Conservation (phyloP, 371 early-diverging fungal species). For the Batrachochytrium dendrobatidis region DNA sequence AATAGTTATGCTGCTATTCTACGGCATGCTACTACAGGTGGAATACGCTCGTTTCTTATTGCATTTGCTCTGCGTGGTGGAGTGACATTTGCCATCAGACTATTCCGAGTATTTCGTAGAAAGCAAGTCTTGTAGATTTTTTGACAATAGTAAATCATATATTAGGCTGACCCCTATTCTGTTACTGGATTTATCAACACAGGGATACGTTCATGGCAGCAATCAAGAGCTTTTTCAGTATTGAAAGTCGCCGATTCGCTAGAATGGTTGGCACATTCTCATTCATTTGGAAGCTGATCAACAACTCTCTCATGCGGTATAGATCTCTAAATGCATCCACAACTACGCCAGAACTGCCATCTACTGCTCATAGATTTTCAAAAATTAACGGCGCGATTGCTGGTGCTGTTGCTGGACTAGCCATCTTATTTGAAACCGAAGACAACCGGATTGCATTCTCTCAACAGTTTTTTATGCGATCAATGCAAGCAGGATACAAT, state of each 20-base stretch:
- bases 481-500: conserved; percentile 24
- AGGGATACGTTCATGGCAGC: conserved; percentile 15
- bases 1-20: not conserved
- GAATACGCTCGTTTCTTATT: not conserved
- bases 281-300: conserved; percentile 65
- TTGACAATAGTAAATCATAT: not conserved
- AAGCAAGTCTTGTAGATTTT: conserved; percentile 3
- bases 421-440: conserved; percentile 29
- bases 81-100: conserved; percentile 11
- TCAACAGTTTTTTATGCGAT: conserved; percentile 35
- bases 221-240: conserved; percentile 14
- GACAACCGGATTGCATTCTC: conserved; percentile 26
- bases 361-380: conserved; percentile 6
- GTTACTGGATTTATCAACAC: not conserved
- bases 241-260: conserved; percentile 52
- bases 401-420: conserved; percentile 23
- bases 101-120: conserved; percentile 7
- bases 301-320: conserved; percentile 53
- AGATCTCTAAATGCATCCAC: conserved; percentile 9
- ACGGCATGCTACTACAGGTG: not conserved
- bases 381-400: conserved; percentile 18
- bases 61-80: conserved; percentile 18
- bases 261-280: conserved; percentile 67
- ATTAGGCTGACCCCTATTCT: not conserved
- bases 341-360: not conserved